Base-by-base conservation (phyloP, 2,329 filamentous ascomycete genomes). In the Phialophora macrospora region DNA sequence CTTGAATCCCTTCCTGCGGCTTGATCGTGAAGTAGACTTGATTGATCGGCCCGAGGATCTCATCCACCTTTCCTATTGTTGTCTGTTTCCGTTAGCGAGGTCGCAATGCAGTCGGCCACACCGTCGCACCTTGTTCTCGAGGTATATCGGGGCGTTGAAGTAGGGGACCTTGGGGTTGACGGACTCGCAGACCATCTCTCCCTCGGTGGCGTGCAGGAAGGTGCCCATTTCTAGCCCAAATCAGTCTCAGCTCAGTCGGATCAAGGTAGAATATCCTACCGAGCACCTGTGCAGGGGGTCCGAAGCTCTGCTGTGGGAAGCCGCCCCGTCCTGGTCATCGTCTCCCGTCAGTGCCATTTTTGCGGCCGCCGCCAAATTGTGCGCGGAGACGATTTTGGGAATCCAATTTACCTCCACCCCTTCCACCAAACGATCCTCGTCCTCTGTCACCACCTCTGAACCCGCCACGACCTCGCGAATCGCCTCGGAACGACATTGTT, bases 11-110 rank as follows among this genome's bases (percentile, higher is more conserved):
- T 78, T 98, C 94, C 77, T 92, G 89, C 62, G 94, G 93, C 83
- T 98, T 98, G 80, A 99, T 90, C 75, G 94, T 98, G 85, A 99
- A 99, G 84, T 90, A 97, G 75, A 98, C 92, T 81, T 97, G 90
- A 85, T 97, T 98, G 80, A 99, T 91, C 70, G 95, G 94, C 64
- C 95, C 95, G 73, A 99, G 89, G 72, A 99, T 91, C 83, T 99
- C 95, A 82, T 99, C 95, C 77, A 99, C 91, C 82, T 98, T 98
- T 79, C 95, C 95, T 78, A 99, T 88, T 68, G 90, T 84, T 54
- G 91, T 94, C 90, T 89, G 72, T 68, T 32, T 52, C 44, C 9
- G 73, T 32, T 68, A 58, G 49, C 64, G 51, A 41, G 24, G 20
- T 14, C 22, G 26, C 58, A 17, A 34, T 14, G 14, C 24, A 6